Conservation (phyloP, 768 basidiomycete species). For the Pholiota molesta region DNA sequence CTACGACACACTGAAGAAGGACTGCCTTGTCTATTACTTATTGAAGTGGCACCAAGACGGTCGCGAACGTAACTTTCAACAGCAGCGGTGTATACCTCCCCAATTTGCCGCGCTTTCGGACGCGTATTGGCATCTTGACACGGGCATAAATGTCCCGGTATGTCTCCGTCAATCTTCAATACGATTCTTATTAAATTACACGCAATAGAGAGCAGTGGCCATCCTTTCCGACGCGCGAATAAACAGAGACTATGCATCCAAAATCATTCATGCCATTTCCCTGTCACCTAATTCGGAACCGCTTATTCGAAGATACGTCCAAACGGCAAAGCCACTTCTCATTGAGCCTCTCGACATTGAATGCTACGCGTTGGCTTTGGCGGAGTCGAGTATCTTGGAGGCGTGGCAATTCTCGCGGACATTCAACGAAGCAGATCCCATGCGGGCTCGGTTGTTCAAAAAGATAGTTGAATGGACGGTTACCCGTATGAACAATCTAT, state of each 20-base stretch:
- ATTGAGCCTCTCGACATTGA: constrained; percentile 72
- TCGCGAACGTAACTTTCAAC: constrained; percentile 51
- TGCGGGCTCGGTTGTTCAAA: constrained; percentile 54
- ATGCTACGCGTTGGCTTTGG: constrained; percentile 69
- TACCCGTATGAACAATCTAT: constrained; percentile 53
- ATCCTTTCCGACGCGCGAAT: constrained; percentile 75
- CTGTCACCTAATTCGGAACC: constrained; percentile 48
- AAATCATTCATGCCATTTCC: constrained; percentile 71
- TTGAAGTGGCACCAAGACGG: constrained; percentile 79
- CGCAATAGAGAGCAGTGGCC: constrained; percentile 63
- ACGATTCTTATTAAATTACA: not conserved
- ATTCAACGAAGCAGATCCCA: constrained; percentile 60
- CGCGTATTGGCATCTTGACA: constrained; percentile 85
- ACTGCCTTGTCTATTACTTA: constrained; percentile 80
- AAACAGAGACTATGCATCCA: constrained; percentile 76
- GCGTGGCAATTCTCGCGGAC: constrained; percentile 79
- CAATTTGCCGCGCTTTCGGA: constrained; percentile 78
- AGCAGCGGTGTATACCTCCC: constrained; percentile 66
- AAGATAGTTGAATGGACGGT: constrained; percentile 72
- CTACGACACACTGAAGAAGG: constrained; percentile 79
- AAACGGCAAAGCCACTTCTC: constrained; percentile 73
- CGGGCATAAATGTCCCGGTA: constrained; percentile 66
- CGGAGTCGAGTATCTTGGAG: constrained; percentile 62
- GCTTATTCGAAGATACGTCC: constrained; percentile 73
- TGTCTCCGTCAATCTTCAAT: constrained; percentile 27